phyloP scores from a whole-genome alignment of 2,329 filamentous ascomycete species.

The Colletotrichum sp. region DNA sequence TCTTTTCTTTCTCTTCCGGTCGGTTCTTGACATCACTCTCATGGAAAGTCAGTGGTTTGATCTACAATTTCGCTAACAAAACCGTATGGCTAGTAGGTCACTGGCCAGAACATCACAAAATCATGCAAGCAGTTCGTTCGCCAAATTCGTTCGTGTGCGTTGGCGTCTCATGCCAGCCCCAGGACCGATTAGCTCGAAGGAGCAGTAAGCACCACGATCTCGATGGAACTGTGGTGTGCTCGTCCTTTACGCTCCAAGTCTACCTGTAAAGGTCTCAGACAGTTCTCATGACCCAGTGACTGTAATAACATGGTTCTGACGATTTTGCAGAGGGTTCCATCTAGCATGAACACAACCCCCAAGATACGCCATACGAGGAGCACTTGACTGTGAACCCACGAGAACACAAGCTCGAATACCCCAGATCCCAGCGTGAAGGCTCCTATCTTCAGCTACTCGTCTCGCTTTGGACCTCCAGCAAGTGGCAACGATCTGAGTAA shows the following conservation, averaged over 20 bases:
- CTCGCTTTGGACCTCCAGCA: not conserved
- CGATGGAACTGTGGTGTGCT: not conserved
- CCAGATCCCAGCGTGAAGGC: not conserved
- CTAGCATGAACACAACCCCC: not conserved
- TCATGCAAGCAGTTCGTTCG: not conserved
- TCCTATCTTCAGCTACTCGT: not conserved
- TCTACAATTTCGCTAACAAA: not conserved
- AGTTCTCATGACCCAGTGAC: not conserved
- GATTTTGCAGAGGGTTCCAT: not conserved
- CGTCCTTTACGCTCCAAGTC: not conserved
- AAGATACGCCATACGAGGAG: not conserved
- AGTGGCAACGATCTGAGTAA: not conserved
- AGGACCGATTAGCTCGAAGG: not conserved
- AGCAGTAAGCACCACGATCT: not conserved
- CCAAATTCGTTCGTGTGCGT: not conserved
- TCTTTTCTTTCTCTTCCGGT: not conserved
- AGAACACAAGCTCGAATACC: not conserved
- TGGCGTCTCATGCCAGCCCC: not conserved
- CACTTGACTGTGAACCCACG: not conserved
- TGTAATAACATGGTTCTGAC: not conserved
- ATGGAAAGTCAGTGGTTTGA: not conserved
- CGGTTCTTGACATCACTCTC: not conserved
- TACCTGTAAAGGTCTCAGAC: not conserved
- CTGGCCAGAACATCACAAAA: not conserved
- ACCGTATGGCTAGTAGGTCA: not conserved